Evolutionary conservation across 352 stramenopile genomes (phyloP).

Genomic region (Globisporangium orthogonon): DNA sequence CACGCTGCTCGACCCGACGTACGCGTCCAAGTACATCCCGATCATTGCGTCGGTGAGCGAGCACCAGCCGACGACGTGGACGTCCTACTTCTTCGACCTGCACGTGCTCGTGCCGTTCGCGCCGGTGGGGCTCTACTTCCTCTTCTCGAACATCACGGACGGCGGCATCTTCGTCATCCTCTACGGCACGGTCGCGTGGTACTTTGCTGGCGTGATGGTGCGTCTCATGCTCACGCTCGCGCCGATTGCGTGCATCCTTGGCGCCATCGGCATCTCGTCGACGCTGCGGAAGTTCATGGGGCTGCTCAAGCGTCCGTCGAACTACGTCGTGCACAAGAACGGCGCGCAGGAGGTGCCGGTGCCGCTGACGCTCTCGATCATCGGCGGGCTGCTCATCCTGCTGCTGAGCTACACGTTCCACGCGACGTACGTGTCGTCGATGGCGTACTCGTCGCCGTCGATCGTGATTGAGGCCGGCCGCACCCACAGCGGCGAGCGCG

Average conservation of each 20-base stretch:
- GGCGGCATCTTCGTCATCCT: conserved; percentile 89
- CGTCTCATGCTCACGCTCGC: conserved; percentile 90
- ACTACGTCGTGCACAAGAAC: conserved; percentile 41
- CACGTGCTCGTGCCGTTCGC: conserved; percentile 78
- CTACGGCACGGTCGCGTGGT: conserved; percentile 88
- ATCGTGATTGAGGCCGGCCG: conserved; percentile 55
- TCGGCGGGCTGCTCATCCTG: conserved; percentile 57
- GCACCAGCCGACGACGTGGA: conserved; percentile 92
- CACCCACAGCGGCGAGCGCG: conserved; percentile 28
- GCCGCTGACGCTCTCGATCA: conserved; percentile 43
- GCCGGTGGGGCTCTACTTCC: conserved; percentile 88
- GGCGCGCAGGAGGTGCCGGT: conserved; percentile 60
- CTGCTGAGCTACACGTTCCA: conserved; percentile 88
- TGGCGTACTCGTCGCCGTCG: conserved; percentile 72
- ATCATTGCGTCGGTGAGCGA: conserved; percentile 94
- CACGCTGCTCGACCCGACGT: conserved; percentile 90
- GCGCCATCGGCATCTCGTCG: conserved; percentile 70
- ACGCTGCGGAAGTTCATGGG: conserved; percentile 50
- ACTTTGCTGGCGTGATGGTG: conserved; percentile 93
- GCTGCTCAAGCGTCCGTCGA: conserved; percentile 50
- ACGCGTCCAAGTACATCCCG: conserved; percentile 93
- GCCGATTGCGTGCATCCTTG: conserved; percentile 85
- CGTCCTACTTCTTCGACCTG: conserved; percentile 90
- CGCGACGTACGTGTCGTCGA: conserved; percentile 82
- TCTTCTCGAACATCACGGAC: conserved; percentile 61